Evolutionary conservation across 2,329 filamentous ascomycete genomes (phyloP).

Genomic region (Gyromitra esculenta): DNA sequence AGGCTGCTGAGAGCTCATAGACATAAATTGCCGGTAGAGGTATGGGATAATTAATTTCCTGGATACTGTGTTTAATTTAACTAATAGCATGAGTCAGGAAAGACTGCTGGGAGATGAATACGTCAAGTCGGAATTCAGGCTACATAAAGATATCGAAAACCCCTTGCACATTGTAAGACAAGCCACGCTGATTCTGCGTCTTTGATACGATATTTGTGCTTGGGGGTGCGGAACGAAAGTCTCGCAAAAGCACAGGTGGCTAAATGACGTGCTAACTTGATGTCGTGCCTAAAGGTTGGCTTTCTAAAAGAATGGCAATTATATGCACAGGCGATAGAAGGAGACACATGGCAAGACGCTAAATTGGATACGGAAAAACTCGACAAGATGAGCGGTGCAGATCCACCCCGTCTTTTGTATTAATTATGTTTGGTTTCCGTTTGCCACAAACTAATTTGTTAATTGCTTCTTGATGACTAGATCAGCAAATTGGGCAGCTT

Average conservation of each 20-base stretch:
- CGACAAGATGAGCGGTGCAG: slow-evolving; percentile 90
- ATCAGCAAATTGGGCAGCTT: slow-evolving; percentile 91
- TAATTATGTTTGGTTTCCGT: slow-evolving; percentile 5
- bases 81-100: slow-evolving; percentile 61
- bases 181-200: background rate
- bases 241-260: background rate
- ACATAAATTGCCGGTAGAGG: slow-evolving; percentile 75
- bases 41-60: background rate
- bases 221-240: background rate
- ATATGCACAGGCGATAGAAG: slow-evolving; percentile 92
- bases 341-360: slow-evolving; percentile 82
- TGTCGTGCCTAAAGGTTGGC: slow-evolving; percentile 72
- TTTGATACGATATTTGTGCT: background rate
- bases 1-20: slow-evolving; percentile 87
- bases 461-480: slow-evolving; percentile 62
- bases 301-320: slow-evolving; percentile 97
- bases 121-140: slow-evolving; percentile 89
- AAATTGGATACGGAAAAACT: slow-evolving; percentile 85
- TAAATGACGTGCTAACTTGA: background rate
- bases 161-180: slow-evolving; percentile 82
- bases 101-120: slow-evolving; percentile 90
- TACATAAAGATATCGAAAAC: slow-evolving; percentile 85
- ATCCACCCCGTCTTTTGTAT: background rate
- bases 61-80: background rate
- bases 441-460: slow-evolving; percentile 22